A percentile compares a stretch with the other conserved stretches of the same genome.
phyloP scores from a whole-genome alignment of 176 grass and related monocot genomes.

The Poa annua region DNA sequence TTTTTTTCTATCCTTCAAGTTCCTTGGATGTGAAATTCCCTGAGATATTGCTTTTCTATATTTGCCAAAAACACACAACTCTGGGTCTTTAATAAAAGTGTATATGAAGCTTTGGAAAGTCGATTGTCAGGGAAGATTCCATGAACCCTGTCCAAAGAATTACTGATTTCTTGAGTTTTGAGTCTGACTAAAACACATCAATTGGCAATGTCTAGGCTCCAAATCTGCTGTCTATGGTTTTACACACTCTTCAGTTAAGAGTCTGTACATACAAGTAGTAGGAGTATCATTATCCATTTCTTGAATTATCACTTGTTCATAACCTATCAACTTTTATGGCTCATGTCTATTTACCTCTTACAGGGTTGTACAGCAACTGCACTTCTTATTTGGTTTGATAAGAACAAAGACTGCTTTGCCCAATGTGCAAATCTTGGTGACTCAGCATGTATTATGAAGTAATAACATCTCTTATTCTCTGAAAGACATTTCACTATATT shows the following conservation, averaged over 20 bases:
- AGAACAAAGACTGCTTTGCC: constrained; percentile 62
- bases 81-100: constrained; percentile 16
- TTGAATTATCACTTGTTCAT: constrained; percentile 30
- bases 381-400: constrained; percentile 74
- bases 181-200: neutral
- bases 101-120: neutral
- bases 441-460: constrained; percentile 76
- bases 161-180: constrained; percentile 25
- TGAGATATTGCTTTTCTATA: constrained; percentile 10
- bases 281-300: neutral
- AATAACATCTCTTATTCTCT: constrained; percentile 32
- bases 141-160: neutral
- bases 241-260: neutral
- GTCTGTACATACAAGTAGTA: constrained; percentile 1
- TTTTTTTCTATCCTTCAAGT: constrained; percentile 21
- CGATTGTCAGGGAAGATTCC: neutral
- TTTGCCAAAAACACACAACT: neutral
- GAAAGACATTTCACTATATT: neutral
- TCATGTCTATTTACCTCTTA: constrained; percentile 41
- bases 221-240: constrained; percentile 20
- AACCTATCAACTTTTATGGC: neutral
- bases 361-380: constrained; percentile 82
- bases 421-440: constrained; percentile 85
- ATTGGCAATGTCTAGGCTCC: constrained; percentile 8
- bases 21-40: constrained; percentile 16